phyloP scores from a whole-genome alignment of 108 stramenopile genomes.

The Skeletonema grethae region DNA sequence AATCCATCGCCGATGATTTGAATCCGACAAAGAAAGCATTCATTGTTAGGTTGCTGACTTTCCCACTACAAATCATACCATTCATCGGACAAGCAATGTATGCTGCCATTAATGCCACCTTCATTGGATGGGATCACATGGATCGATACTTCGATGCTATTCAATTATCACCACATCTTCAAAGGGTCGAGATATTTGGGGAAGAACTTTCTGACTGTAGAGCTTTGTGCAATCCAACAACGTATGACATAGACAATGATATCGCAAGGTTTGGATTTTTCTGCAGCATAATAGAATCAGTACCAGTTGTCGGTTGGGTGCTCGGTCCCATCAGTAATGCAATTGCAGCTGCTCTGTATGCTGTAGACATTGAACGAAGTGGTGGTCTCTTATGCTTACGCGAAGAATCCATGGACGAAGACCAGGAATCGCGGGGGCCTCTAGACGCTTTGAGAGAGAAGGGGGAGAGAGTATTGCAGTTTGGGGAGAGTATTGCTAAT shows the following conservation, averaged over 20 bases:
- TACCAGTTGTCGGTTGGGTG: slow-evolving; percentile 17
- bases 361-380: slow-evolving; percentile 32
- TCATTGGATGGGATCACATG: slow-evolving; percentile 36
- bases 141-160: slow-evolving; percentile 21
- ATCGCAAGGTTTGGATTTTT: slow-evolving; percentile 48
- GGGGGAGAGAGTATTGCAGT: not conserved
- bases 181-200: slow-evolving; percentile 23
- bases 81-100: slow-evolving; percentile 18
- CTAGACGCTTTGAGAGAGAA: not conserved
- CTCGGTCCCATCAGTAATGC: slow-evolving; percentile 29
- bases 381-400: slow-evolving; percentile 35
- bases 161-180: slow-evolving; percentile 3
- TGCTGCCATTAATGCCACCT: slow-evolving; percentile 46
- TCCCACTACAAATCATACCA: slow-evolving; percentile 24
- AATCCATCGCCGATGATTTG: slow-evolving; percentile 38
- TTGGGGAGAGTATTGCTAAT: not conserved
- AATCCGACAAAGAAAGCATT: slow-evolving; percentile 34
- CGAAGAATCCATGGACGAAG: not conserved
- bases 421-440: not conserved
- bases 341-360: slow-evolving; percentile 28
- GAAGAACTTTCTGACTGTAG: slow-evolving; percentile 23
- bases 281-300: slow-evolving; percentile 26
- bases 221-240: slow-evolving; percentile 23
- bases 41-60: slow-evolving; percentile 17
- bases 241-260: slow-evolving; percentile 39